Evolutionary conservation across 352 stramenopile genomes (phyloP).

Genomic region (Phytophthora colocasiae): DNA sequence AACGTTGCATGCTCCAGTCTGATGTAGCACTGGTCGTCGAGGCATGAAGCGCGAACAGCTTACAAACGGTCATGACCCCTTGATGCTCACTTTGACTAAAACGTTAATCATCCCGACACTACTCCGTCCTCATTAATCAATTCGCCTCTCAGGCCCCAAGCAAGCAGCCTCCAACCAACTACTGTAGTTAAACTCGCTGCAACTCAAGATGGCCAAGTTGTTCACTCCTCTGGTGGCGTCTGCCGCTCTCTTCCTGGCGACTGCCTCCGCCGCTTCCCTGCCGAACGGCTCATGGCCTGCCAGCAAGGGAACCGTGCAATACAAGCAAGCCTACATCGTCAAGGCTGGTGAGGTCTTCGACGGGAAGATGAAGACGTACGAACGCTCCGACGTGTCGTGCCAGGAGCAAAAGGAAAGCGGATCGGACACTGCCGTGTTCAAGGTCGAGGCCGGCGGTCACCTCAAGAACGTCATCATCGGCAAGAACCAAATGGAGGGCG

Average conservation of each 20-base stretch:
- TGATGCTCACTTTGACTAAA: conserved; percentile 15
- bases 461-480: conserved; percentile 2
- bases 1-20: neutral
- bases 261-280: conserved; percentile 15
- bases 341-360: conserved; percentile 17
- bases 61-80: conserved; percentile 8
- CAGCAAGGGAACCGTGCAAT: conserved; percentile 24
- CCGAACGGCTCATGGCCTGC: conserved; percentile 24
- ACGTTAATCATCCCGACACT: neutral
- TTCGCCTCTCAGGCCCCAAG: neutral
- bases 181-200: neutral
- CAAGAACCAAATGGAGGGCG: conserved; percentile 1
- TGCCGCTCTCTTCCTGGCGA: conserved; percentile 12
- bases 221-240: conserved; percentile 12
- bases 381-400: neutral
- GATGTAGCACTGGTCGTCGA: neutral
- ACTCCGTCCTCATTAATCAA: neutral
- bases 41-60: neutral
- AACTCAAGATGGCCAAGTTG: conserved; percentile 12
- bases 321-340: conserved; percentile 8
- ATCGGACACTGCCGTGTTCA: neutral
- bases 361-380: neutral
- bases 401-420: neutral
- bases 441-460: neutral
- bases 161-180: neutral